These are phyloP conservation scores for Leucoagaricus sp. DNA, from an alignment of 1,284 basidiomycete genomes.

Conservation along the genomic window DNA sequence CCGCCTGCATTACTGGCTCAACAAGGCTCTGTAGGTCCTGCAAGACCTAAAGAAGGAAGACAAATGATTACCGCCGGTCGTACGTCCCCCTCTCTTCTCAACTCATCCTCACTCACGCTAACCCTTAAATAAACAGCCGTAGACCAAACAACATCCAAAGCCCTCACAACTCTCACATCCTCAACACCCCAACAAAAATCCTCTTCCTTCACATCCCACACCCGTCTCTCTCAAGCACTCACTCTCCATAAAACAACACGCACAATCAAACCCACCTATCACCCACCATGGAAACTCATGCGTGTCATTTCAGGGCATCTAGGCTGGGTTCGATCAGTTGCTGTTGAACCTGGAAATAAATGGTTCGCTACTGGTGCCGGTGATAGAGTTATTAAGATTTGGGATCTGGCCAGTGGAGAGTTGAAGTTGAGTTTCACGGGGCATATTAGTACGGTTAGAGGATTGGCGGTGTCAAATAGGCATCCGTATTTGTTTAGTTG, in stretches of 20 bases:
- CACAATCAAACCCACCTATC: conserved; percentile 92
- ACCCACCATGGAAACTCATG: conserved; percentile 94
- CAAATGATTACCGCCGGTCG: conserved; percentile 77
- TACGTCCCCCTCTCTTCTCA: conserved; percentile 33
- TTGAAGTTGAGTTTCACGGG: conserved; percentile 95
- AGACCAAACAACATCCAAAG: conserved; percentile 50
- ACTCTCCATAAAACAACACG: conserved; percentile 89
- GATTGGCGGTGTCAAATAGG: conserved; percentile 87
- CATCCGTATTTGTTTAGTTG: conserved; percentile 98
- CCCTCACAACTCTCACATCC: conserved; percentile 73
- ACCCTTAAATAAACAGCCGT: conserved; percentile 39
- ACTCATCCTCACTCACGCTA: neutral
- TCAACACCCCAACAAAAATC: conserved; percentile 61
- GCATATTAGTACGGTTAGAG: conserved; percentile 96
- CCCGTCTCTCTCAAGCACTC: conserved; percentile 81
- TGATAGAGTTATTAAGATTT: conserved; percentile 99
- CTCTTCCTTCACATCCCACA: conserved; percentile 65
- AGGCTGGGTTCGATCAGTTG: conserved; percentile 96
- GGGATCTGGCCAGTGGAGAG: conserved; percentile 96
- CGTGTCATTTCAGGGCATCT: conserved; percentile 98
- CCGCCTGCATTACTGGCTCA: conserved; percentile 83
- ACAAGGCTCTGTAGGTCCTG: conserved; percentile 79
- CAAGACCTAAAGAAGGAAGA: conserved; percentile 60
- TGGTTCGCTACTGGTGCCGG: conserved; percentile 99
- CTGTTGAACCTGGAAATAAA: conserved; percentile 96